Base-by-base conservation (phyloP, 352 stramenopile genomes). In the Pythium dissotocum region DNA sequence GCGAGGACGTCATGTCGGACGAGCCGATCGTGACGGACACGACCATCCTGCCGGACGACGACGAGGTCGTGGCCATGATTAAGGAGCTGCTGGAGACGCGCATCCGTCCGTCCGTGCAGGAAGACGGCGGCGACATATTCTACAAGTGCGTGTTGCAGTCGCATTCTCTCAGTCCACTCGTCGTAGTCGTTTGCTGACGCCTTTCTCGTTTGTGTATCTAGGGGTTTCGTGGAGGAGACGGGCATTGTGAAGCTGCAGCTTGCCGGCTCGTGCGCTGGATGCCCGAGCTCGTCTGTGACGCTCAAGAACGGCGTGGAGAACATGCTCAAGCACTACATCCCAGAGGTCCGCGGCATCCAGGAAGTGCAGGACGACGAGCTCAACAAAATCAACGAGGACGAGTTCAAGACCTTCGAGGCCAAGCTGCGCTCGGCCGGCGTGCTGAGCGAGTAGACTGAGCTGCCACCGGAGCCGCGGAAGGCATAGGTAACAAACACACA, bases 251-350 rank as follows among this genome's bases (percentile, higher is more conserved):
- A 69, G 38, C 78, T 98, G 21, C 87, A 98, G 75, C 76, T 98
- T 35, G 93, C 95, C 10, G 98, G 98, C 21, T 98, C 93, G 32
- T 99, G 98, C 75, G 97, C 97, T 0, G 98, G 98, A 33, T 99
- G 98, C 77, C 97, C 98, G 13, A 98, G 84, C 68, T 99, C 94
- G 28, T 97, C 90, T 35, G 96, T 99, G 18, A 99, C 98, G 53
- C 90, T 99, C 69, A 99, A 99, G 81, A 95, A 99, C 75, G 98
- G 98, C 49, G 98, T 99, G 30, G 98, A 99, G 79, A 99, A 99
- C 77, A 99, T 99, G 98, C 87, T 99, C 35, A 99, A 99, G 94
- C 98, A 99, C 82, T 99, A 99, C 79, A 99, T 99, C 68, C 97
- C 97, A 0, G 98, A 99, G 83, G 98, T 99, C 38, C 82, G 77